Percentiles rank a stretch among this genome's conserved stretches.
Conservation (phyloP, 2,329 filamentous ascomycete genomes). For the Neopestalotiopsis sp. region DNA sequence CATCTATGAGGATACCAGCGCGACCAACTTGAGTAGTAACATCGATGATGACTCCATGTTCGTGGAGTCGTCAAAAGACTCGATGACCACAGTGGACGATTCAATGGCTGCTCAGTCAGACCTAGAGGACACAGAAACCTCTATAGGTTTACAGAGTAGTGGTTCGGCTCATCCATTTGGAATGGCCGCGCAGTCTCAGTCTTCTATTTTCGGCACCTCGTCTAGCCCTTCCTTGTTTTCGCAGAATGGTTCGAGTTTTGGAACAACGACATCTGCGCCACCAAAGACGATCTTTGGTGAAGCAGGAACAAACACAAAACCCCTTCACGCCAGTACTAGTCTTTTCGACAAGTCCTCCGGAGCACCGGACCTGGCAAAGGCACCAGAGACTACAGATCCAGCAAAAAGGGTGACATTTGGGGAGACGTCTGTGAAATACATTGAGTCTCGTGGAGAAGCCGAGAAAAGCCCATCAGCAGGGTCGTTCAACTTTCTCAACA, state of each 20-base stretch:
- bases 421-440: constrained; percentile 14
- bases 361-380: neutral
- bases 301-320: neutral
- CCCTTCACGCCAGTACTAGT: neutral
- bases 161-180: neutral
- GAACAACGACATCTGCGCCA: neutral
- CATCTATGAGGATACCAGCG: constrained; percentile 43
- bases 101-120: constrained; percentile 19
- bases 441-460: neutral
- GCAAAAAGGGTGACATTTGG: constrained; percentile 26
- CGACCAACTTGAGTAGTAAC: constrained; percentile 20
- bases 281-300: neutral
- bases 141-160: constrained; percentile 1
- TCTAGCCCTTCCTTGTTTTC: constrained; percentile 14
- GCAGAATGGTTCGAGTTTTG: neutral
- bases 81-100: constrained; percentile 11
- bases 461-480: constrained; percentile 6
- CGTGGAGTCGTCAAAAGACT: constrained; percentile 27
- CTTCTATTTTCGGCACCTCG: neutral
- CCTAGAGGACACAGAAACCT: constrained; percentile 19
- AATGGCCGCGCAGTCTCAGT: neutral
- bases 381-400: neutral
- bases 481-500: constrained; percentile 23
- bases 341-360: neutral
- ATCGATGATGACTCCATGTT: constrained; percentile 31